phyloP scores from a whole-genome alignment of 495 filamentous ascomycete species.

The Xylaria venustula region DNA sequence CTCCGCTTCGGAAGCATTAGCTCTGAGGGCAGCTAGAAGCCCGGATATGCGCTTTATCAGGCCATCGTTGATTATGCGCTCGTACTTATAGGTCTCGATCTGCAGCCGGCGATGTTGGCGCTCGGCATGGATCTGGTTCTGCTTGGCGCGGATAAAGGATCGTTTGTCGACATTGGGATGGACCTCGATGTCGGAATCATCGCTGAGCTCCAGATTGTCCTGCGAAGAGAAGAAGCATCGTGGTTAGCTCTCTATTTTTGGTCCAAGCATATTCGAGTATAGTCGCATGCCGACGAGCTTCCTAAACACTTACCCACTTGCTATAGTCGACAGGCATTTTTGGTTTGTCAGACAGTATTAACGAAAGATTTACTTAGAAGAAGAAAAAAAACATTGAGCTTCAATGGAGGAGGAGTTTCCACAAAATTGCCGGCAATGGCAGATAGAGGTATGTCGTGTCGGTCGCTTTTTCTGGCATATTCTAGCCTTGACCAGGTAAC shows the following conservation, averaged over 20 bases:
- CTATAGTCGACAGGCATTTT: constrained; percentile 91
- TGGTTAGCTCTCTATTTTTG: neutral
- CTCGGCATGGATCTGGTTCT: constrained; percentile 91
- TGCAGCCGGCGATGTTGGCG: constrained; percentile 78
- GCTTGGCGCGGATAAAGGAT: constrained; percentile 98
- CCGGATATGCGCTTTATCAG: constrained; percentile 77
- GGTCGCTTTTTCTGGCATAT: constrained; percentile 7
- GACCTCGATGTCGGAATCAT: constrained; percentile 97
- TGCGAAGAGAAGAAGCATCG: constrained; percentile 22
- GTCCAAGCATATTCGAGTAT: constrained; percentile 13
- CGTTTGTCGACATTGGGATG: constrained; percentile 99
- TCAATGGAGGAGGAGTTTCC: neutral
- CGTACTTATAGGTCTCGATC: constrained; percentile 89
- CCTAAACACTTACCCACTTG: constrained; percentile 67
- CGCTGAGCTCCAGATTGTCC: constrained; percentile 92
- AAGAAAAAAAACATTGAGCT: neutral
- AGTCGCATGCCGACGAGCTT: neutral
- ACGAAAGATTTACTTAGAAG: neutral
- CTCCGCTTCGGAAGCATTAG: constrained; percentile 65
- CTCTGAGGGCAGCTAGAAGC: constrained; percentile 68
- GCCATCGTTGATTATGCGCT: constrained; percentile 89
- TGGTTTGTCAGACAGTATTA: constrained; percentile 7
- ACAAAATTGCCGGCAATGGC: neutral
- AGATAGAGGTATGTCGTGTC: too few relatives aligned
- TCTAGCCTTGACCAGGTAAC: neutral